These are phyloP conservation scores for Sparassis latifolia DNA, from an alignment of 1,284 basidiomycete species.

Conservation along the genomic window DNA sequence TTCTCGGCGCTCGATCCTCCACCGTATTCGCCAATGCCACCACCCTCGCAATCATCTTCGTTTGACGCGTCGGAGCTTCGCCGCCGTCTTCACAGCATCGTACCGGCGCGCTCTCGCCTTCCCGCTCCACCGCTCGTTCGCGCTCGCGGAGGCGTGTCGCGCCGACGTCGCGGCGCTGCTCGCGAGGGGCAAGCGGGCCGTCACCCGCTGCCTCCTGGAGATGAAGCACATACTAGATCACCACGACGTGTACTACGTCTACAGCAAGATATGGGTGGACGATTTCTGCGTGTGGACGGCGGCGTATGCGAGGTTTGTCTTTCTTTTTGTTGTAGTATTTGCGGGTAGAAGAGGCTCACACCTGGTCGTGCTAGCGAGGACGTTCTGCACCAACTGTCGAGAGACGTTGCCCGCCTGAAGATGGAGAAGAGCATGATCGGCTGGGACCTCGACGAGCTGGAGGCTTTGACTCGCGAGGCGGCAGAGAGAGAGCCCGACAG, in stretches of 20 bases:
- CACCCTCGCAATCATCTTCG: constrained; percentile 13
- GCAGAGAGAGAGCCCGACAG: constrained; percentile 24
- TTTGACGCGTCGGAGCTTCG: constrained; percentile 49
- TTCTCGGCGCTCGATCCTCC: constrained; percentile 74
- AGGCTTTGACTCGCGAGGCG: constrained; percentile 41
- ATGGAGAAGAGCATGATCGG: constrained; percentile 53
- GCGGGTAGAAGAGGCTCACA: no score
- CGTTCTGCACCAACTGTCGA: constrained; percentile 38
- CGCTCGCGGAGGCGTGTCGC: constrained; percentile 59
- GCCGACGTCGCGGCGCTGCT: constrained; percentile 55
- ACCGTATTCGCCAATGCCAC: constrained; percentile 30
- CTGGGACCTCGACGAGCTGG: constrained; percentile 65
- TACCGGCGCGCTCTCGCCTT: constrained; percentile 70
- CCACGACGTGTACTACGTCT: constrained; percentile 78
- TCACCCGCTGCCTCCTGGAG: constrained; percentile 59
- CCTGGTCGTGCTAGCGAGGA: constrained; percentile 41
- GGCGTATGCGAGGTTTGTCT: constrained; percentile 45
- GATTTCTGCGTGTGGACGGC: constrained; percentile 76
- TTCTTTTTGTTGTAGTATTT: no score
- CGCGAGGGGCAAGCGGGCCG: constrained; percentile 48
- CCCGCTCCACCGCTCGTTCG: constrained; percentile 72
- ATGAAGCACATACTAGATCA: constrained; percentile 66
- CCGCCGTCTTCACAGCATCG: constrained; percentile 45
- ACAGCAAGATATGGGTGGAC: constrained; percentile 77
- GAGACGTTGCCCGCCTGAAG: constrained; percentile 30